Evolutionary conservation across 768 basidiomycete species (phyloP).

Genomic region (Pleurotus sapidus): DNA sequence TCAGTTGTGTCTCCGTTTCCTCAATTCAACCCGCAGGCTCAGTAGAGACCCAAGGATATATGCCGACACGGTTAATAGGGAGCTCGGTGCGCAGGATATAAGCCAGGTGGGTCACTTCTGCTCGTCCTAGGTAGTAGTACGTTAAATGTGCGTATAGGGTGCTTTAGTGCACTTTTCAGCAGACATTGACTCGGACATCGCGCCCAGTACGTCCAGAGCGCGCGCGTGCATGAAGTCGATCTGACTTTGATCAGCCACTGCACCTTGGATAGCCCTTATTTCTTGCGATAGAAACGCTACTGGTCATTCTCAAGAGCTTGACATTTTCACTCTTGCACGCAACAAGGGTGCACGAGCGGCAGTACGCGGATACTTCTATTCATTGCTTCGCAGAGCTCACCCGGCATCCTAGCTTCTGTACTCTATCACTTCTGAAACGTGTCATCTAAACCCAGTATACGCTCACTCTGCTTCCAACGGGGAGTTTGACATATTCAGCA

Average conservation of each 20-base stretch:
- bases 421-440: slow-evolving; percentile 63
- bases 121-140: no score
- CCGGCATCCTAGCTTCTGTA: slow-evolving; percentile 55
- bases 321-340: slow-evolving; percentile 81
- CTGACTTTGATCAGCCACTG: slow-evolving; percentile 43
- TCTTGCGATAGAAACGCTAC: slow-evolving; percentile 81
- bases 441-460: slow-evolving; percentile 62
- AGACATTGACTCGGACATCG: slow-evolving; percentile 41
- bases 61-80: slow-evolving; percentile 40
- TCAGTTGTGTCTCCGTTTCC: slow-evolving; percentile 41
- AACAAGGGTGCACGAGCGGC: slow-evolving; percentile 80
- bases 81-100: slow-evolving; percentile 23
- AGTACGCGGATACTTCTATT: slow-evolving; percentile 35
- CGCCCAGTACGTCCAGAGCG: slow-evolving; percentile 37
- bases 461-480: slow-evolving; percentile 62
- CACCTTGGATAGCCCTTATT: slow-evolving; percentile 91
- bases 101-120: no score
- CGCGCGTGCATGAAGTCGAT: slow-evolving; percentile 2
- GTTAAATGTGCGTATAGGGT: slow-evolving; percentile 44
- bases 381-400: not conserved
- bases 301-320: slow-evolving; percentile 51
- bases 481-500: slow-evolving; percentile 75
- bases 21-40: slow-evolving; percentile 58
- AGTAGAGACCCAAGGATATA: slow-evolving; percentile 37
- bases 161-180: slow-evolving; percentile 85